Conservation (phyloP, 2,329 filamentous ascomycete genomes). For the Talaromyces pinophilus region DNA sequence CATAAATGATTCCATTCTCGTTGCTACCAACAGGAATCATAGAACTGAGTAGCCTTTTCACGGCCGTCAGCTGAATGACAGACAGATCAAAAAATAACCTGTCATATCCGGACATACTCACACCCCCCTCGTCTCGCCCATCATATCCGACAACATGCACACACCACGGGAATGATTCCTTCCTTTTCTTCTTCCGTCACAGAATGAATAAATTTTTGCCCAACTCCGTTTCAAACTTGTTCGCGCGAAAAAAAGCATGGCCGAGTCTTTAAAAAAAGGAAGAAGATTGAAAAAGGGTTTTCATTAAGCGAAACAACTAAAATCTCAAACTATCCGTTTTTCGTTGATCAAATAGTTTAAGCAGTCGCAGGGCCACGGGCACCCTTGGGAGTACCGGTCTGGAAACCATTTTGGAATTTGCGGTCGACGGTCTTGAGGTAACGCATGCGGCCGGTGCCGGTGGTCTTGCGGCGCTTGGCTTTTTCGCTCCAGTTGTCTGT, state of each 20-base stretch:
- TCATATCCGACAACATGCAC: constrained; percentile 26
- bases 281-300: constrained; percentile 1
- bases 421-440: constrained; percentile 90
- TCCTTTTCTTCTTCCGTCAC: constrained; percentile 5
- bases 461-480: constrained; percentile 99
- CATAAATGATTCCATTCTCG: constrained; percentile 17
- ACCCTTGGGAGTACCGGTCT: constrained; percentile 81
- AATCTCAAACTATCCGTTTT: too few species aligned
- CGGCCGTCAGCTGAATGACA: constrained; percentile 1
- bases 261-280: background rate
- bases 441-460: constrained; percentile 92
- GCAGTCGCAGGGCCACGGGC: constrained; percentile 65
- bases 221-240: constrained; percentile 6
- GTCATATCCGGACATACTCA: background rate
- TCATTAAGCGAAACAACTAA: constrained; percentile 5
- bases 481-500: constrained; percentile 99
- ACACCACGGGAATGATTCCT: background rate
- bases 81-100: background rate
- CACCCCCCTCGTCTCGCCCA: background rate
- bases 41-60: constrained; percentile 19
- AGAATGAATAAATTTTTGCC: constrained; percentile 15
- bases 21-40: constrained; percentile 21
- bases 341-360: constrained; percentile 37
- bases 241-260: constrained; percentile 10
- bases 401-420: constrained; percentile 98